Evolutionary conservation across 768 basidiomycete species (phyloP).

Genomic region (Cystofilobasidium bisporidii): DNA sequence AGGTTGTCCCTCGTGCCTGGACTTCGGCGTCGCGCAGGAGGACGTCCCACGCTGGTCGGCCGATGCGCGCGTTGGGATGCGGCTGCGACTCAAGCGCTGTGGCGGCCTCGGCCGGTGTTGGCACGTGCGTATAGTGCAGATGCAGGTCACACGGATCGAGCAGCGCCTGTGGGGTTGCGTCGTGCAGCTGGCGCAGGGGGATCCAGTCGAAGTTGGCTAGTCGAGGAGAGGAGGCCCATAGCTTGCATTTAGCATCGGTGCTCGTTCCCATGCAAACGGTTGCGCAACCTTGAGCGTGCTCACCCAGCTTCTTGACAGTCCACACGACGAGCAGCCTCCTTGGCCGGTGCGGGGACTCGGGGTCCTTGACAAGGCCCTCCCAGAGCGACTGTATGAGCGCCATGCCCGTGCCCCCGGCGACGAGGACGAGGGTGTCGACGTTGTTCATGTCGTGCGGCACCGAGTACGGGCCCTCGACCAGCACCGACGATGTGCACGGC

Average conservation of each 20-base stretch:
- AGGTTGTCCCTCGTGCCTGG: neutral
- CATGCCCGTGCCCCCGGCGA: slow-evolving; percentile 21
- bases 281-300: too few species aligned
- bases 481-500: neutral
- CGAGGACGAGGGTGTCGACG: slow-evolving; percentile 18
- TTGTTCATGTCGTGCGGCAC: neutral
- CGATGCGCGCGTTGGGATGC: neutral
- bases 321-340: neutral
- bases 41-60: neutral
- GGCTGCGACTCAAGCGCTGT: neutral
- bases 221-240: too few species aligned
- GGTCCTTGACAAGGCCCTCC: slow-evolving; percentile 6
- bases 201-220: slow-evolving; percentile 4
- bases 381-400: neutral
- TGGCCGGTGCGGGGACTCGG: neutral
- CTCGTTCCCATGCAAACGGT: too few species aligned
- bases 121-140: neutral
- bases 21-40: neutral
- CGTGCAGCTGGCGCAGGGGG: slow-evolving; percentile 1
- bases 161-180: neutral
- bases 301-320: slow-evolving; percentile 1
- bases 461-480: slow-evolving; percentile 18
- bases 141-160: neutral
- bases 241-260: too few species aligned
- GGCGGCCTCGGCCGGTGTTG: neutral